Conservation (phyloP, 2,329 filamentous ascomycete species). For the Clarireedia monteithiana region DNA sequence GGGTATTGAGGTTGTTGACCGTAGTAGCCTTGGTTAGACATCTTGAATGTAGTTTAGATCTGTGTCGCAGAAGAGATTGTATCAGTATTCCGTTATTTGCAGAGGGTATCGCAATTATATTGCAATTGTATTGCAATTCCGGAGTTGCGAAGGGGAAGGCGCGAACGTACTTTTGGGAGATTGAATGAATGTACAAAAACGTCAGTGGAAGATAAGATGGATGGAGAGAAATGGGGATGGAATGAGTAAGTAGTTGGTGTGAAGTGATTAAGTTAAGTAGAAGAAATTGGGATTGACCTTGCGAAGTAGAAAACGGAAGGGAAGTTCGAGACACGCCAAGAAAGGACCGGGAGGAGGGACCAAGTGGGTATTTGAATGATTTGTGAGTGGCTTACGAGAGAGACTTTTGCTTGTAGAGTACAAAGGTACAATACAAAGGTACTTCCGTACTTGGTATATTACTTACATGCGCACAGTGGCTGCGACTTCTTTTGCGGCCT, state of each 20-base stretch:
- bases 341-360: background rate
- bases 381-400: too few relatives aligned
- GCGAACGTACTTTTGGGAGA: background rate
- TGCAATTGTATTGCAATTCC: background rate
- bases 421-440: too few relatives aligned
- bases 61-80: background rate
- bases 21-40: constrained; percentile 31
- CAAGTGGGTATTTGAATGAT: background rate
- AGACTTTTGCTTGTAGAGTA: too few relatives aligned
- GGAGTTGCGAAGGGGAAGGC: background rate
- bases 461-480: too few relatives aligned
- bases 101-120: background rate
- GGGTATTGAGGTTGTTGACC: constrained; percentile 26
- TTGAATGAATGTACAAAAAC: background rate
- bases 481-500: too few relatives aligned
- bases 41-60: constrained; percentile 1
- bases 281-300: background rate
- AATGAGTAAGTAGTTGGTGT: background rate
- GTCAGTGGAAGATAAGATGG: too few relatives aligned
- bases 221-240: background rate
- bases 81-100: background rate
- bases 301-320: background rate
- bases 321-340: background rate
- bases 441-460: too few relatives aligned
- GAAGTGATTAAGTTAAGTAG: background rate